Conservation (phyloP, 208 protist species). For the Angomonas ambiguus region DNA sequence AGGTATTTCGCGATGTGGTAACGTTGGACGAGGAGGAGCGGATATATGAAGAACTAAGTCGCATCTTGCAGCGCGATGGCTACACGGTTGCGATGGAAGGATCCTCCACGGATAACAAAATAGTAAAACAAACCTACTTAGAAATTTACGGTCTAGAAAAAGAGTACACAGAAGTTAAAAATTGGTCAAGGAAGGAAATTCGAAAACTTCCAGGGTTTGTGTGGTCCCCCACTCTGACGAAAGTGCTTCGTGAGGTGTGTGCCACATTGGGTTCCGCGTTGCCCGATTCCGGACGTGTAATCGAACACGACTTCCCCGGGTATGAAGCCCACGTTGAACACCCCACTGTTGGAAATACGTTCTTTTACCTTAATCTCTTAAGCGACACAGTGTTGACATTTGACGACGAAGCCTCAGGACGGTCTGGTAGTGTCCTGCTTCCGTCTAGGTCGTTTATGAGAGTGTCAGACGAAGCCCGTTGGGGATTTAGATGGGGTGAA, state of each 20-base stretch:
- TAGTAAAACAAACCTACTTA: slow-evolving; percentile 74
- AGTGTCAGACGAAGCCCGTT: slow-evolving; percentile 77
- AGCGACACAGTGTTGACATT: slow-evolving; percentile 75
- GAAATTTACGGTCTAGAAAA: slow-evolving; percentile 73
- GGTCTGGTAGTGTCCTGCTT: slow-evolving; percentile 56
- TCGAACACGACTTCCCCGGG: slow-evolving; percentile 77
- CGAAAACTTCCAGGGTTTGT: slow-evolving; percentile 62
- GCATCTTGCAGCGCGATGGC: slow-evolving; percentile 61
- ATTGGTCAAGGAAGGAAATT: slow-evolving; percentile 58
- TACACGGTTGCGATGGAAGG: slow-evolving; percentile 43
- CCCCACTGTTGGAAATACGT: slow-evolving; percentile 72
- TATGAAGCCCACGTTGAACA: slow-evolving; percentile 88
- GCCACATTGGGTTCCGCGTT: slow-evolving; percentile 29
- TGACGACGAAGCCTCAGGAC: slow-evolving; percentile 80
- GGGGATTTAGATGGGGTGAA: slow-evolving; percentile 85
- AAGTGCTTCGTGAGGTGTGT: slow-evolving; percentile 28
- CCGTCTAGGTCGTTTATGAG: slow-evolving; percentile 61
- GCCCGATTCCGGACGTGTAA: slow-evolving; percentile 78
- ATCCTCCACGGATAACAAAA: slow-evolving; percentile 46
- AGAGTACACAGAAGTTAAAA: slow-evolving; percentile 77
- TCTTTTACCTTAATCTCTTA: slow-evolving; percentile 77
- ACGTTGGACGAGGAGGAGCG: slow-evolving; percentile 52
- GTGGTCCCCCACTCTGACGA: slow-evolving; percentile 74
- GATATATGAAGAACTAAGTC: slow-evolving; percentile 64
- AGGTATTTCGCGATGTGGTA: slow-evolving; percentile 74